Evolutionary conservation across 306 rosid species (phyloP).

Genomic region (Glycine latifolia): DNA sequence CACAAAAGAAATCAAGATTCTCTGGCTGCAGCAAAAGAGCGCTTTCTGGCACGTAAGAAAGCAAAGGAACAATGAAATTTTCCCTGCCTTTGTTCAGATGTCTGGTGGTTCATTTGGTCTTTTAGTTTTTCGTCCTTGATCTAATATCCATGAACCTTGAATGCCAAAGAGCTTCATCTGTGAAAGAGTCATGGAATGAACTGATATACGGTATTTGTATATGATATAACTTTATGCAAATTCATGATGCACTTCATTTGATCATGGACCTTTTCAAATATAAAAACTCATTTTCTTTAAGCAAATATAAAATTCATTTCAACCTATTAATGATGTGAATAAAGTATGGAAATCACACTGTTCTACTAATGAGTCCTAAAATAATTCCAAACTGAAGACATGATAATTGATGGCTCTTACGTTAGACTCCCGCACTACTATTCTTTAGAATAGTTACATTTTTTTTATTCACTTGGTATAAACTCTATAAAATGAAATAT

Average conservation of each 20-base stretch:
- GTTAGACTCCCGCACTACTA: background rate
- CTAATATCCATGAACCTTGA: slow-evolving; percentile 25
- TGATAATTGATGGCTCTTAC: background rate
- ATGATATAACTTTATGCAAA: slow-evolving; percentile 5
- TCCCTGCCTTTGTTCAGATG: slow-evolving; percentile 27
- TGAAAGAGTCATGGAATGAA: slow-evolving; percentile 27
- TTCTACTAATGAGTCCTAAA: too few species aligned
- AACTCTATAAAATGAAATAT: background rate
- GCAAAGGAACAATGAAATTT: slow-evolving; percentile 58
- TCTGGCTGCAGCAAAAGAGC: slow-evolving; percentile 78
- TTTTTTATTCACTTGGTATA: background rate
- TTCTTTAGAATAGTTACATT: too few species aligned
- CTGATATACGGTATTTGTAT: background rate
- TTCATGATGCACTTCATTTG: slow-evolving; percentile 8
- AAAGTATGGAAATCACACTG: background rate
- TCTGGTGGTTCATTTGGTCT: too few species aligned
- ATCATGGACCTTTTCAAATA: background rate
- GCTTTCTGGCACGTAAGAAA: slow-evolving; percentile 80
- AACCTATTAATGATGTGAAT: background rate
- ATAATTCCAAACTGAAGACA: background rate
- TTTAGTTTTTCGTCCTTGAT: too few species aligned
- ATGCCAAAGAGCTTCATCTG: slow-evolving; percentile 28
- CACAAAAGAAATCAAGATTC: slow-evolving; percentile 83
- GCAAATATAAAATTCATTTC: background rate
- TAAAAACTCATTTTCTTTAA: too few species aligned